These are phyloP conservation scores for Amauroascus niger DNA, from an alignment of 2,329 filamentous ascomycete genomes.

Conservation along the genomic window DNA sequence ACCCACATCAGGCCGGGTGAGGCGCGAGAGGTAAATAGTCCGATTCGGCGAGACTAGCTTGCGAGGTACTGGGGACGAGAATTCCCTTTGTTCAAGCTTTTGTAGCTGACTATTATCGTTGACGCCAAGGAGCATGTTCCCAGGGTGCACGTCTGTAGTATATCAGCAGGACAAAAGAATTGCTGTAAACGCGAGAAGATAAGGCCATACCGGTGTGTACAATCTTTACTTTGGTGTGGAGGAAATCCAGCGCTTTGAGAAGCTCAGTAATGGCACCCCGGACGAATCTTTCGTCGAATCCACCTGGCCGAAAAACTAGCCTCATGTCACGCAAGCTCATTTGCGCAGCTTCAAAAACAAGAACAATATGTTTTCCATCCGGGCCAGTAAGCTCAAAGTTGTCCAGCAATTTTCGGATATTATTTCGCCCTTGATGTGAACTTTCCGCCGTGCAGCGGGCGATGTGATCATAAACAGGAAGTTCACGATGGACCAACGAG, in stretches of 20 bases:
- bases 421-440: conserved; percentile 21
- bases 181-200: too few relatives aligned
- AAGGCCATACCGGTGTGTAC: too few relatives aligned
- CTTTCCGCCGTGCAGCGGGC: conserved; percentile 13
- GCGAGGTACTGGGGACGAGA: conserved; percentile 25
- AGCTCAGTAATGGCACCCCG: conserved; percentile 11
- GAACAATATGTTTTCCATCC: conserved; percentile 22
- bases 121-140: conserved; percentile 27
- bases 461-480: conserved; percentile 24
- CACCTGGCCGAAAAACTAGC: conserved; percentile 15
- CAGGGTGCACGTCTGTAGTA: conserved; percentile 25
- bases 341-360: conserved; percentile 25
- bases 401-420: conserved; percentile 26
- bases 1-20: neutral
- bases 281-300: conserved; percentile 21
- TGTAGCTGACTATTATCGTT: conserved; percentile 24
- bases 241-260: too few relatives aligned
- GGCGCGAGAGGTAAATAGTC: conserved; percentile 25
- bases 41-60: conserved; percentile 30
- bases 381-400: conserved; percentile 26
- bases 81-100: conserved; percentile 25
- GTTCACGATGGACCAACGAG: conserved; percentile 22
- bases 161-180: neutral
- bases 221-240: too few relatives aligned
- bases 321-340: conserved; percentile 24